phyloP scores from a whole-genome alignment of 129 eudicot species.

The Sambucus nigra region DNA sequence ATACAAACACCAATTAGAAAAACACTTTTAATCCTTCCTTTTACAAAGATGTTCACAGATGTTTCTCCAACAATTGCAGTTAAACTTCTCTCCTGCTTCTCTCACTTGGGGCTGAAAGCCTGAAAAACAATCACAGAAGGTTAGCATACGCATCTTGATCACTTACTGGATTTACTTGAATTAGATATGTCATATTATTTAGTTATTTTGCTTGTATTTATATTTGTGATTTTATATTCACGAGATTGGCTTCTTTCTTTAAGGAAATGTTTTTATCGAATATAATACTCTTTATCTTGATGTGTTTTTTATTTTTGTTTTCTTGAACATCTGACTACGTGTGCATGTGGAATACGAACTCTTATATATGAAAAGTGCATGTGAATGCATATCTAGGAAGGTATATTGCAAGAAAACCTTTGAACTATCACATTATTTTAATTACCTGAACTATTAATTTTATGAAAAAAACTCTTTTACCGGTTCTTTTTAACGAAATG shows the following conservation, averaged over 20 bases:
- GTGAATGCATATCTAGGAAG: neutral
- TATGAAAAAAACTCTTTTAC: no score
- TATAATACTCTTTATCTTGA: neutral
- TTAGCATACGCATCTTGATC: neutral
- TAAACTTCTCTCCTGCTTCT: slow-evolving; percentile 11
- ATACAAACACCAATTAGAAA: slow-evolving; percentile 34
- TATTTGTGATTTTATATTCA: no score
- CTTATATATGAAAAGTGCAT: neutral
- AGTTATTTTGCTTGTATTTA: neutral
- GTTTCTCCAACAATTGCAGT: slow-evolving; percentile 15
- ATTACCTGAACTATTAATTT: no score
- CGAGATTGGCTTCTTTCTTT: no score
- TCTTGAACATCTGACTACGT: neutral
- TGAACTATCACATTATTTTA: no score
- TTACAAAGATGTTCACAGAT: slow-evolving; percentile 8
- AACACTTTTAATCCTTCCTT: slow-evolving; percentile 14
- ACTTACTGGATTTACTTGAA: neutral
- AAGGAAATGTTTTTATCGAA: no score
- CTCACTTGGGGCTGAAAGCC: slow-evolving; percentile 67
- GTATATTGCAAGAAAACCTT: no score
- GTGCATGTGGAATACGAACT: neutral
- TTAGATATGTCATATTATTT: neutral
- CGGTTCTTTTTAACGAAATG: no score
- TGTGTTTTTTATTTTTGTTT: neutral
- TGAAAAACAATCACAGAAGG: slow-evolving; percentile 17